These are phyloP conservation scores for Quambalaria eucalypti DNA, from an alignment of 1,284 basidiomycete genomes.

Conservation along the genomic window DNA sequence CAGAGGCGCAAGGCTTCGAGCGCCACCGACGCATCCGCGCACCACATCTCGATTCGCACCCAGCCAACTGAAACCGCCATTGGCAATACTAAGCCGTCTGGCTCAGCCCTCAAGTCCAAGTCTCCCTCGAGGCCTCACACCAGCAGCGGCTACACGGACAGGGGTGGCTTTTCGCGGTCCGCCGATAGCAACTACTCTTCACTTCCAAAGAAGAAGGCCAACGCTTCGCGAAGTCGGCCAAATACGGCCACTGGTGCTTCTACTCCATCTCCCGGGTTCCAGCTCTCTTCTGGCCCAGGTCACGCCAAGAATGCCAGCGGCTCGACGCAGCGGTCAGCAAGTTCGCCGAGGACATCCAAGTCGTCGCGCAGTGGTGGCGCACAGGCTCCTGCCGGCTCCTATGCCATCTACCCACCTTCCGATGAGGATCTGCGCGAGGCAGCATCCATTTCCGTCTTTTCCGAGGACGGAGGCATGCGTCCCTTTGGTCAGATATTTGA, in stretches of 20 bases:
- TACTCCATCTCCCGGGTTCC: not conserved
- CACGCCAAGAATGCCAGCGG: too few relatives aligned
- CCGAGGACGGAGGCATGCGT: constrained; percentile 60
- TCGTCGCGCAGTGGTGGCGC: not conserved
- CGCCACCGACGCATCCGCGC: too few relatives aligned
- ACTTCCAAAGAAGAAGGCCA: not conserved
- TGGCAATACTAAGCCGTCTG: too few relatives aligned
- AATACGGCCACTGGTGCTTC: not conserved
- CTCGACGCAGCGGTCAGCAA: not conserved
- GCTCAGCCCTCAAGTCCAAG: too few relatives aligned
- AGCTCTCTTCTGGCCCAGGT: not conserved
- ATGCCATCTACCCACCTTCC: constrained; percentile 31
- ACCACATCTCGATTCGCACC: too few relatives aligned
- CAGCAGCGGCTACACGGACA: too few relatives aligned
- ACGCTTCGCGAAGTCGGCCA: not conserved
- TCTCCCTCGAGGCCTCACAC: too few relatives aligned
- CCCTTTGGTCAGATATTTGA: constrained; percentile 66
- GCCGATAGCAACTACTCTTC: too few relatives aligned
- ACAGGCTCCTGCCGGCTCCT: constrained; percentile 2
- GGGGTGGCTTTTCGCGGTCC: too few relatives aligned
- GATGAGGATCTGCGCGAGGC: constrained; percentile 7
- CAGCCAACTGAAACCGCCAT: too few relatives aligned
- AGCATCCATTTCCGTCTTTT: constrained; percentile 56
- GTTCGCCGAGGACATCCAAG: not conserved
- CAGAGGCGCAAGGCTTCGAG: too few relatives aligned